Evolutionary conservation across 2,329 filamentous ascomycete genomes (phyloP).

Genomic region (Trichophyton schoenleinii): DNA sequence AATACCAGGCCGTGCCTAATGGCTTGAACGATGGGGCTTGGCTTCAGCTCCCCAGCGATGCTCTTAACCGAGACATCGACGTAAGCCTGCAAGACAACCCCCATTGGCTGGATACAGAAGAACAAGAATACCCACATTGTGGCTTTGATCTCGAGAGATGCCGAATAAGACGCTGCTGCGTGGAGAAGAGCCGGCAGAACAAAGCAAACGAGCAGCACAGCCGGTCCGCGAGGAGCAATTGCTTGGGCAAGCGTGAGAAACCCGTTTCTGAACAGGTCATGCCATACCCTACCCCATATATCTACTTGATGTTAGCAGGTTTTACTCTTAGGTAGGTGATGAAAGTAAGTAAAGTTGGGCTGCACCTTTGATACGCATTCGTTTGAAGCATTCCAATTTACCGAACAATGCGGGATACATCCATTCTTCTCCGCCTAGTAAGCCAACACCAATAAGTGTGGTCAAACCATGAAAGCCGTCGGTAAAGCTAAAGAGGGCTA

Average conservation of each 20-base stretch:
- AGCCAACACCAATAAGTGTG: background rate
- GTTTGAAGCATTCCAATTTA: background rate
- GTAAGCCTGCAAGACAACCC: background rate
- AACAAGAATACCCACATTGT: background rate
- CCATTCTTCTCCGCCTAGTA: background rate
- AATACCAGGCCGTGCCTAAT: background rate
- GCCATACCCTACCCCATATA: background rate
- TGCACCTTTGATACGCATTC: background rate
- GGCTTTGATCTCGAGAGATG: background rate
- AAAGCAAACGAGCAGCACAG: background rate
- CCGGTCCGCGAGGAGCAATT: background rate
- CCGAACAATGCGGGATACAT: background rate
- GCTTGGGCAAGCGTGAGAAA: background rate
- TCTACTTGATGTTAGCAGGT: background rate
- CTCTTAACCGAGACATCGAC: background rate
- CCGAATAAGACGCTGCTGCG: background rate
- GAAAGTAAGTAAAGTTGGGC: background rate
- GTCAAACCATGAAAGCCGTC: background rate
- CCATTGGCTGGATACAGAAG: background rate
- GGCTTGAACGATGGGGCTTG: background rate
- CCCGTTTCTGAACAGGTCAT: background rate
- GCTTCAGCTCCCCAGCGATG: background rate
- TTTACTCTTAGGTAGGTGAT: background rate
- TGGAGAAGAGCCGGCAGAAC: background rate
- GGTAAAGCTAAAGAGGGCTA: background rate